These are phyloP conservation scores for Geranium incanum DNA, from an alignment of 441 rosid species.

Conservation along the genomic window DNA sequence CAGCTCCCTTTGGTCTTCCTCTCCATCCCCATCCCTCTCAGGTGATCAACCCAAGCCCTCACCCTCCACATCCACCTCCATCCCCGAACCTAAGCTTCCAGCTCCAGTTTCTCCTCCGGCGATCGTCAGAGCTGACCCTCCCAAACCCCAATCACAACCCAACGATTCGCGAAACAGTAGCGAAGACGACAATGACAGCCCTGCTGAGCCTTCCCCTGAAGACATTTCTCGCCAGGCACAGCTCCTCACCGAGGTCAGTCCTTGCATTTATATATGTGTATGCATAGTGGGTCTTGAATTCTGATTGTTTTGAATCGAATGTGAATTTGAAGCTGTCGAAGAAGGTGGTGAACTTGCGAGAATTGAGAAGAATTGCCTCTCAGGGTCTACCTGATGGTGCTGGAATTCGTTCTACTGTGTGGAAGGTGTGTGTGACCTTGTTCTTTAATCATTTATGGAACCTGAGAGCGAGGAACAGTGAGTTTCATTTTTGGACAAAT, in stretches of 20 bases:
- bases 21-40: conserved; percentile 27
- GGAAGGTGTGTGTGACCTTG: conserved; percentile 58
- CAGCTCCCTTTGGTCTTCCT: conserved; percentile 81
- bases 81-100: conserved; percentile 25
- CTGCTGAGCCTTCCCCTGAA: conserved; percentile 44
- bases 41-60: conserved; percentile 23
- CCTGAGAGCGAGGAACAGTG: not conserved
- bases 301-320: conserved; percentile 8
- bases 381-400: conserved; percentile 80
- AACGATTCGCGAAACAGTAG: conserved; percentile 30
- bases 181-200: conserved; percentile 30
- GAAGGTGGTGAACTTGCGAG: conserved; percentile 75
- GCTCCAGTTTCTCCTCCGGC: conserved; percentile 37
- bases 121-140: conserved; percentile 22
- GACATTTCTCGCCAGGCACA: conserved; percentile 75
- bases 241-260: conserved; percentile 62
- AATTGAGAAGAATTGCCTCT: conserved; percentile 68
- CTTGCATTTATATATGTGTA: not conserved
- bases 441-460: not conserved
- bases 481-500: not conserved
- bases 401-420: conserved; percentile 78
- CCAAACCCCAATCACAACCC: conserved; percentile 33
- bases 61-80: conserved; percentile 18
- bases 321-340: conserved; percentile 48
- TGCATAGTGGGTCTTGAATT: conserved; percentile 9